Evolutionary conservation across 2,329 filamentous ascomycete genomes (phyloP).

Genomic region (Colletotrichum sp.): DNA sequence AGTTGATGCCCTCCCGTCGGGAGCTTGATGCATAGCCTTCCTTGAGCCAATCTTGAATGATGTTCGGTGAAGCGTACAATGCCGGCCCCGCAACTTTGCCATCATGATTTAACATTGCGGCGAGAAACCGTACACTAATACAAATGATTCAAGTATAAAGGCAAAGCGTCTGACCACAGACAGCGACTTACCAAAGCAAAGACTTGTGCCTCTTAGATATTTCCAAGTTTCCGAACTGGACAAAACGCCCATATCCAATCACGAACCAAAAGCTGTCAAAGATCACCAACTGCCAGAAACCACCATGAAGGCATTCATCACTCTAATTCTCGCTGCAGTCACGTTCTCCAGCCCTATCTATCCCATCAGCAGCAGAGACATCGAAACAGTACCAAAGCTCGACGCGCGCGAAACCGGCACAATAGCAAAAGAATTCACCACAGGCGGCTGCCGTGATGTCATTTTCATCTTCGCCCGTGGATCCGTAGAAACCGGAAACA

Average conservation of each 20-base stretch:
- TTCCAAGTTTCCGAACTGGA: background rate
- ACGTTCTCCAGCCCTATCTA: background rate
- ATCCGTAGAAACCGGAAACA: conserved; percentile 40
- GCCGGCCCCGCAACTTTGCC: background rate
- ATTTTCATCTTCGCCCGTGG: conserved; percentile 45
- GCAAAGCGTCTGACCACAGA: background rate
- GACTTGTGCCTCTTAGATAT: background rate
- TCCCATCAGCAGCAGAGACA: background rate
- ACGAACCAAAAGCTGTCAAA: background rate
- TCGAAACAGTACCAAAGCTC: background rate
- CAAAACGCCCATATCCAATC: too few relatives aligned
- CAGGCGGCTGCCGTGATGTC: conserved; percentile 20
- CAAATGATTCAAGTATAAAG: background rate
- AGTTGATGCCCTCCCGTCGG: background rate
- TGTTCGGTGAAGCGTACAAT: background rate
- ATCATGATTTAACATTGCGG: background rate
- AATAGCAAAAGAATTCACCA: background rate
- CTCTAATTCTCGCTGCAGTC: background rate
- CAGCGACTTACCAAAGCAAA: background rate
- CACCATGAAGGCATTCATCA: background rate
- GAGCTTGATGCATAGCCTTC: background rate
- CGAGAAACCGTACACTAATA: background rate
- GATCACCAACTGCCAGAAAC: background rate
- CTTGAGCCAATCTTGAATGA: background rate
- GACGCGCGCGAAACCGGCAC: background rate